Conservation (phyloP, 805 yeast genomes). For the Teunomyces atbi region DNA sequence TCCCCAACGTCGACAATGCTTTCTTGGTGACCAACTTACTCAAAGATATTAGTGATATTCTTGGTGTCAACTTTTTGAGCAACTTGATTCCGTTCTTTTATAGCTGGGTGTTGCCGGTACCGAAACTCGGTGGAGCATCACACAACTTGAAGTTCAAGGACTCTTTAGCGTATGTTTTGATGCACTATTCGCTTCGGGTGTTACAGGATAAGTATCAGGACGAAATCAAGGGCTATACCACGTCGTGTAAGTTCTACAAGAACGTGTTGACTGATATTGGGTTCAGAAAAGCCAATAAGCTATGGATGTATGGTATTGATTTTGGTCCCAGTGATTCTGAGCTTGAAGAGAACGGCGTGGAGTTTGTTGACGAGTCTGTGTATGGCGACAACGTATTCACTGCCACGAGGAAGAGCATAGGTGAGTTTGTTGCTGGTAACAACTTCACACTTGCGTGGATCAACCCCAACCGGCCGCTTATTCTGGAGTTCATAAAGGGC, state of each 20-base stretch:
- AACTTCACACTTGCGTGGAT: constrained; percentile 31
- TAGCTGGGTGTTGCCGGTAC: constrained; percentile 37
- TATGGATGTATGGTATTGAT: constrained; percentile 30
- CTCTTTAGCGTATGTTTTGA: constrained; percentile 30
- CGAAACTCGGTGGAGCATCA: constrained; percentile 6
- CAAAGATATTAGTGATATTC: constrained; percentile 21
- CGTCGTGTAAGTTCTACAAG: constrained; percentile 17
- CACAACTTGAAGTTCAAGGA: constrained; percentile 22
- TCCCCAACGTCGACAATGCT: constrained; percentile 22
- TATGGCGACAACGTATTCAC: constrained; percentile 7
- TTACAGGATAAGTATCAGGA: constrained; percentile 30
- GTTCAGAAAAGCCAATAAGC: constrained; percentile 20
- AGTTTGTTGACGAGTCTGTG: too few species aligned
- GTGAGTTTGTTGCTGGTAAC: constrained; percentile 27
- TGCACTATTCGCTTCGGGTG: constrained; percentile 22
- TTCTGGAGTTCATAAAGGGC: constrained; percentile 8
- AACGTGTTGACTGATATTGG: constrained; percentile 23
- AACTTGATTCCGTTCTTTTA: constrained; percentile 47
- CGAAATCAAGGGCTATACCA: constrained; percentile 20
- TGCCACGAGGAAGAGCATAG: constrained; percentile 19
- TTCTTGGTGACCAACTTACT: constrained; percentile 21
- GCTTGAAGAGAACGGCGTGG: neutral
- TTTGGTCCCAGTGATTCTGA: constrained; percentile 11
- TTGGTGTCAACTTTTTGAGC: constrained; percentile 48
- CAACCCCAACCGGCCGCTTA: constrained; percentile 26